phyloP scores from a whole-genome alignment of 2,329 filamentous ascomycete genomes.

The Neofusicoccum kwambonambiense region DNA sequence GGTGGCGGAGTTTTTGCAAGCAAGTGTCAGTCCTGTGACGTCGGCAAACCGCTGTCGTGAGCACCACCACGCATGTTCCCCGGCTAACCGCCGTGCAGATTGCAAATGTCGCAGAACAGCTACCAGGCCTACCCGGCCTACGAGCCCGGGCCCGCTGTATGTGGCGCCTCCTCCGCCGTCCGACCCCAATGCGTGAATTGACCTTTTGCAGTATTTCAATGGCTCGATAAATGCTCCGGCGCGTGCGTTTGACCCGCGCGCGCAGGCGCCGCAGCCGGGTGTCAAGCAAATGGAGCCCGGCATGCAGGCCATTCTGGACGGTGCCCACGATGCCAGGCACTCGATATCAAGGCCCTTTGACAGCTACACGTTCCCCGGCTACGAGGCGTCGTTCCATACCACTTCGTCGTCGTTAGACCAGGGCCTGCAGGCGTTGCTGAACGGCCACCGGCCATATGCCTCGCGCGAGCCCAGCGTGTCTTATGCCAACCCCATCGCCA shows the following conservation, averaged over 20 bases:
- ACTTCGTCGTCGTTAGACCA: background rate
- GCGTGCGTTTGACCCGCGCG: background rate
- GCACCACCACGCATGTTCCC: background rate
- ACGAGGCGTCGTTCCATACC: conserved; percentile 1
- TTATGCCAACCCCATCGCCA: conserved; percentile 13
- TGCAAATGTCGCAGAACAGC: conserved; percentile 5
- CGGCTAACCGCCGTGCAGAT: background rate
- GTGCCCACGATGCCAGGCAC: background rate
- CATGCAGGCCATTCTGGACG: background rate
- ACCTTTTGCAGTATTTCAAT: conserved; percentile 8
- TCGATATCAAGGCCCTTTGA: conserved; percentile 1
- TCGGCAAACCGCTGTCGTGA: background rate
- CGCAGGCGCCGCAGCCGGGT: background rate
- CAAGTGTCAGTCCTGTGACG: background rate
- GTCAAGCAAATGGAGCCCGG: background rate
- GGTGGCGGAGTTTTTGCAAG: background rate
- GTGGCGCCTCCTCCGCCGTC: background rate
- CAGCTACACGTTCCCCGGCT: background rate
- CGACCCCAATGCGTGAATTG: background rate
- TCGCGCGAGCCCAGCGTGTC: background rate
- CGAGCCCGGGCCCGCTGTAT: background rate
- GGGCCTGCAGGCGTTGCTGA: background rate
- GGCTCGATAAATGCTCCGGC: background rate
- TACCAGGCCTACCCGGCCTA: conserved; percentile 1
- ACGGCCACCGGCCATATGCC: background rate